Evolutionary conservation across 306 rosid species (phyloP).

Genomic region (Lagenaria siceraria): DNA sequence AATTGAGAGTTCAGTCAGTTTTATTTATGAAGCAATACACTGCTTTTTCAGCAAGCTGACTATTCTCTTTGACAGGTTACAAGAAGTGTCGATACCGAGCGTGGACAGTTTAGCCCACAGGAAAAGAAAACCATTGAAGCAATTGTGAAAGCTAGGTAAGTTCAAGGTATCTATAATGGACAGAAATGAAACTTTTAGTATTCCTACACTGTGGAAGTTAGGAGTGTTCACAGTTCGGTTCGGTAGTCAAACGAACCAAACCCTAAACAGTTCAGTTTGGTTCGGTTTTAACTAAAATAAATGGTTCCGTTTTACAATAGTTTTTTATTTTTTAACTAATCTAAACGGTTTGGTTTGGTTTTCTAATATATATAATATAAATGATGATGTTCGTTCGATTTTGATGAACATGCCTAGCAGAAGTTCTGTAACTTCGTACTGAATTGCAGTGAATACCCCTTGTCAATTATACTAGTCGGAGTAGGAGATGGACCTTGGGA

Average conservation of each 20-base stretch:
- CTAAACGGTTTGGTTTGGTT: no score
- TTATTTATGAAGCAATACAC: background rate
- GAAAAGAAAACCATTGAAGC: constrained; percentile 82
- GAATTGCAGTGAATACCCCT: constrained; percentile 52
- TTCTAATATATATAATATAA: no score
- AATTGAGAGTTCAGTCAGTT: background rate
- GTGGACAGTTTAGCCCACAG: constrained; percentile 79
- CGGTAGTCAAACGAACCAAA: no score
- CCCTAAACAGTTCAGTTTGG: no score
- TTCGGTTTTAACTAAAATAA: no score
- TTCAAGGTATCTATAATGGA: background rate
- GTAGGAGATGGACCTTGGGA: constrained; percentile 99
- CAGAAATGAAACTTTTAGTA: background rate
- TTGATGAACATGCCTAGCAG: no score
- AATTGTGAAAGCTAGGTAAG: constrained; percentile 87
- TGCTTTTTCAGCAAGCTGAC: background rate
- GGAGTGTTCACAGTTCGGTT: no score
- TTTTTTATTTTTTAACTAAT: no score
- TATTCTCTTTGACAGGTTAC: constrained; percentile 49
- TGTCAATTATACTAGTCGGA: constrained; percentile 84
- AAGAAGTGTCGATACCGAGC: constrained; percentile 72
- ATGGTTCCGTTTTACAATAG: no score
- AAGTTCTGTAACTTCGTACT: constrained; percentile 2
- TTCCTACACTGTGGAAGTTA: background rate
- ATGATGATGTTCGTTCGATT: no score